These are phyloP conservation scores for Bifiguratus adelaidae DNA, from an alignment of 192 early-diverging fungal species.

Conservation along the genomic window DNA sequence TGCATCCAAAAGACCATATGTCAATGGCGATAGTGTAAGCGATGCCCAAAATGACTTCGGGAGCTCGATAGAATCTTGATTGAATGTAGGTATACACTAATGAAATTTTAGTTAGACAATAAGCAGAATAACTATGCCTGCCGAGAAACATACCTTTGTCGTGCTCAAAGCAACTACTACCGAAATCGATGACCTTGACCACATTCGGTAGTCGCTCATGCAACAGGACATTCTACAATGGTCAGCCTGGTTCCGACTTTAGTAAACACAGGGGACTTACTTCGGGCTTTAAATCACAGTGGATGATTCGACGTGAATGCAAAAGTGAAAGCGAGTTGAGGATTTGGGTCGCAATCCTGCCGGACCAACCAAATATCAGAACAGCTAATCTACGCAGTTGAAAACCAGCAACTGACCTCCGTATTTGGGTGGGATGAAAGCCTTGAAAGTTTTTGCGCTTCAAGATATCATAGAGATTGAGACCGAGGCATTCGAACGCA, in stretches of 20 bases:
- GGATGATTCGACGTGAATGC: conserved; percentile 66
- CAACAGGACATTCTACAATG: conserved; percentile 68
- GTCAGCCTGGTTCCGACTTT: conserved; percentile 4
- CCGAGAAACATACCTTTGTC: conserved; percentile 41
- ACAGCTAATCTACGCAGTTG: neutral
- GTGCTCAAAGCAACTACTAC: conserved; percentile 84
- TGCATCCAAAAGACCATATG: conserved; percentile 96
- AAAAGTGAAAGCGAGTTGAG: conserved; percentile 73
- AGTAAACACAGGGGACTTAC: conserved; percentile 37
- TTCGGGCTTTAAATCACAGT: conserved; percentile 97
- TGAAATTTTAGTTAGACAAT: neutral
- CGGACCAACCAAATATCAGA: neutral
- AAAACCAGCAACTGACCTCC: conserved; percentile 23
- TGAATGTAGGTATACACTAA: conserved; percentile 96
- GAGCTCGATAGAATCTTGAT: conserved; percentile 91
- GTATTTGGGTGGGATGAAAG: conserved; percentile 64
- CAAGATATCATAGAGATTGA: conserved; percentile 96
- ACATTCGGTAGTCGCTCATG: conserved; percentile 55
- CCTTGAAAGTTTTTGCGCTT: conserved; percentile 89
- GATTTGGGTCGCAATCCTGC: conserved; percentile 75
- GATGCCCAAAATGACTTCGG: conserved; percentile 91
- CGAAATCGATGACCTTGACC: conserved; percentile 99
- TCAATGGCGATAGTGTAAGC: conserved; percentile 89
- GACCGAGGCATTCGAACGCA: conserved; percentile 84
- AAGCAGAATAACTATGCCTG: neutral